Base-by-base conservation (phyloP, 768 basidiomycete species). In the Xerocomellus intermedius region DNA sequence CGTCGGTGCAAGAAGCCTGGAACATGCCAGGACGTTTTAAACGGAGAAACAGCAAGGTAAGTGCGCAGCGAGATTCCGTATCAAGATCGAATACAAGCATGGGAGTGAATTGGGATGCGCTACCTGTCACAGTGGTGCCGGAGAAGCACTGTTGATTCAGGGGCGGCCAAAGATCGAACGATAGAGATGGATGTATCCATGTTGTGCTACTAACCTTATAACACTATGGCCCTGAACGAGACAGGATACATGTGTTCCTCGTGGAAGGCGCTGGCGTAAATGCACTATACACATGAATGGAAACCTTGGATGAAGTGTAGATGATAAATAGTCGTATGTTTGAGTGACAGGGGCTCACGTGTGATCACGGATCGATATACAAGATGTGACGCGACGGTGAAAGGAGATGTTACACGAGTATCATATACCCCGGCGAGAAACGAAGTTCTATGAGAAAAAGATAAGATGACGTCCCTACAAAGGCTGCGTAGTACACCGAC, bases 401-500 rank as follows among this genome's bases (percentile, higher is more conserved):
- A 22, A 38, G 13, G n/a, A 22, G 19, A 42, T 45, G 26, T 44
- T 56, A 50, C 42, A 24, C 28, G 44, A 44, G 7, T 4, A 21
- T 69, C 49, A 69, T 43, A 55, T 52, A 26, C 68, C 68, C 50
- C 69, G 49, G 14, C 69, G 67, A 50, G 68, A 61, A 45, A 69
- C 63, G n/a, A 69, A 69, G 37, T 60, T 69, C 68, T 69, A 33
- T 33, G n/a, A 42, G 26, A 39, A 33, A 26, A 26, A 14, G 21
- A 36, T 59, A 9, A 63, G 50, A 37, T 36, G 24, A 7, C 5
- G 7, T 46, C 21, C 16, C 37, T 5, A 35, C 2, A 19, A 26
- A 24, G 4, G 24, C 13, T 36, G 19, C 2, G 4, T 9, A 22
- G 22, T 12, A 16, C 4, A 44, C 59, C 28, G 5, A 65, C 69